Evolutionary conservation across 805 yeast genomes (phyloP).

Genomic region (Saturnispora quitensis): DNA sequence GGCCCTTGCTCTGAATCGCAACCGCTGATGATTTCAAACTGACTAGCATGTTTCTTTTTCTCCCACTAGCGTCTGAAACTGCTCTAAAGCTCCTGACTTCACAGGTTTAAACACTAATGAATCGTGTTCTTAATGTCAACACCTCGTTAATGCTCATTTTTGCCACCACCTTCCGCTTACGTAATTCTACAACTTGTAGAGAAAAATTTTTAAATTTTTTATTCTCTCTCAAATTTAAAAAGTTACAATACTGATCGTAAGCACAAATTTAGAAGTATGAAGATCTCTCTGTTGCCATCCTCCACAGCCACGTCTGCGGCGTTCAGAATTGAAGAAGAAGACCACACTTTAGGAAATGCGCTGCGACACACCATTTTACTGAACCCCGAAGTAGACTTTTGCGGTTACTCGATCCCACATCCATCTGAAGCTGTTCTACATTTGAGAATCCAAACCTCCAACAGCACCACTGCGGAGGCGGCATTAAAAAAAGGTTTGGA

Average conservation of each 20-base stretch:
- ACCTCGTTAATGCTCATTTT: neutral
- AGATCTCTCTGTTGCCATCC: slow-evolving; percentile 65
- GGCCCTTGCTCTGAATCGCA: slow-evolving; percentile 45
- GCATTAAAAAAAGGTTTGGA: slow-evolving; percentile 88
- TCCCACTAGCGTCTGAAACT: neutral
- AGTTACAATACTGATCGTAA: neutral
- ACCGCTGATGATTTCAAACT: slow-evolving; percentile 29
- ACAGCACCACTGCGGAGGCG: slow-evolving; percentile 74
- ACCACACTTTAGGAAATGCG: slow-evolving; percentile 93
- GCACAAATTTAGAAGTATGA: neutral
- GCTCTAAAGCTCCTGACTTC: neutral
- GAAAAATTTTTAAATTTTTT: neutral
- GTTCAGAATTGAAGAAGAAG: slow-evolving; percentile 87
- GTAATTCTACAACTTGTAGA: neutral
- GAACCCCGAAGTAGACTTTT: slow-evolving; percentile 95
- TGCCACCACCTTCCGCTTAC: neutral
- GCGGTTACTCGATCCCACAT: slow-evolving; percentile 97
- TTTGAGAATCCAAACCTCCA: slow-evolving; percentile 91
- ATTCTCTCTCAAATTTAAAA: too few relatives aligned
- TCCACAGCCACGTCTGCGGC: slow-evolving; percentile 91
- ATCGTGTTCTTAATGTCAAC: neutral
- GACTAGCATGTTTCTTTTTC: slow-evolving; percentile 11
- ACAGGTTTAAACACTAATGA: neutral
- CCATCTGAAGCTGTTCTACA: slow-evolving; percentile 89
- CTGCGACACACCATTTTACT: slow-evolving; percentile 92